Conservation (phyloP, 441 rosid genomes). For the Aquilaria agallochum region DNA sequence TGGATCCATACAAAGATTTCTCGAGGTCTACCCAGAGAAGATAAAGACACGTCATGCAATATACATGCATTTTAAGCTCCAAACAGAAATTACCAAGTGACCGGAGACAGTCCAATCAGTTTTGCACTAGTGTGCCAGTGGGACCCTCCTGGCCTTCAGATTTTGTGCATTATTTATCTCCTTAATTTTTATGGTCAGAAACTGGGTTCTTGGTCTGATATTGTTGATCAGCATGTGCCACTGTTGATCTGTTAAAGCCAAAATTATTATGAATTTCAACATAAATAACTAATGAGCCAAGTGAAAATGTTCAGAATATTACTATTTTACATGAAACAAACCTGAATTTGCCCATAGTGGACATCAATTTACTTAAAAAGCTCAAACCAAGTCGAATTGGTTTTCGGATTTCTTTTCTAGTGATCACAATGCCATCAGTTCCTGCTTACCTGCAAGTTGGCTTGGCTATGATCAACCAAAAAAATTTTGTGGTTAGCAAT, state of each 20-base stretch:
- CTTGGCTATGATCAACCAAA: too few species aligned
- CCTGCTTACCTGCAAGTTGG: too few species aligned
- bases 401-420: too few species aligned
- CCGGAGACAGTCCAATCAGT: conserved; percentile 2
- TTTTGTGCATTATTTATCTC: conserved; percentile 16
- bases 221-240: not conserved
- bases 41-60: conserved; percentile 12
- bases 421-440: too few species aligned
- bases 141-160: conserved; percentile 27
- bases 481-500: conserved; percentile 1
- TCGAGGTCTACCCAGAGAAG: conserved; percentile 12
- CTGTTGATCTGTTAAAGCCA: too few species aligned
- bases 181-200: not conserved
- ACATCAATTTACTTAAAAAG: too few species aligned
- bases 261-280: too few species aligned
- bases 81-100: conserved; percentile 6
- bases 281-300: too few species aligned
- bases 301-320: too few species aligned
- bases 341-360: too few species aligned
- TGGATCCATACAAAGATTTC: conserved; percentile 13
- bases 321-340: too few species aligned
- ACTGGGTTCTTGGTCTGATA: not conserved
- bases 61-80: conserved; percentile 11
- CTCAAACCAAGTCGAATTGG: too few species aligned
- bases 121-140: conserved; percentile 5